A percentile compares a stretch with the other conserved stretches of the same genome.
These are phyloP conservation scores for Fusarium albosuccineum DNA, from an alignment of 2,329 filamentous ascomycete genomes.

Conservation along the genomic window DNA sequence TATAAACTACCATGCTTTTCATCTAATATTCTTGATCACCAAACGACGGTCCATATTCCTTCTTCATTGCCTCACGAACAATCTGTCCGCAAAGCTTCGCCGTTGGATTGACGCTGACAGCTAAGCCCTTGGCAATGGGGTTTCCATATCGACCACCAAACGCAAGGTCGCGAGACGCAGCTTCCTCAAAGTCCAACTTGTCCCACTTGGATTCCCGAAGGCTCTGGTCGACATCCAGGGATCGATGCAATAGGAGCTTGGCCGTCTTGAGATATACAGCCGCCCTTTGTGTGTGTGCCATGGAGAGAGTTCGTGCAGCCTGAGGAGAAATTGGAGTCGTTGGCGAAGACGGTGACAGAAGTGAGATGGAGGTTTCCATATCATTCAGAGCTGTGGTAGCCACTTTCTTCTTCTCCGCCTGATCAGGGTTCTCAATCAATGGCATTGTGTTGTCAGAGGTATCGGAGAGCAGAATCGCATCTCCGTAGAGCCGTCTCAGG, in stretches of 20 bases:
- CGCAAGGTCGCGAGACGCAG: conserved; percentile 73
- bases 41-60: conserved; percentile 71
- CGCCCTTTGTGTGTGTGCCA: conserved; percentile 79
- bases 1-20: conserved; percentile 16
- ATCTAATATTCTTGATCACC: conserved; percentile 48
- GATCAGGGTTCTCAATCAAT: conserved; percentile 55
- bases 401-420: conserved; percentile 54
- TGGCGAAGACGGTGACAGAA: conserved; percentile 67
- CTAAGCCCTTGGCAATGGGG: conserved; percentile 73
- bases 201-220: conserved; percentile 64
- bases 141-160: conserved; percentile 75
- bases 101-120: conserved; percentile 75
- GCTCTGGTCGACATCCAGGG: conserved; percentile 53
- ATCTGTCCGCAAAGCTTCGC: conserved; percentile 78
- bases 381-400: conserved; percentile 63
- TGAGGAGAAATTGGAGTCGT: conserved; percentile 71
- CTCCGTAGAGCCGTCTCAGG: conserved; percentile 71
- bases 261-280: conserved; percentile 72
- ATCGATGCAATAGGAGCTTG: conserved; percentile 59
- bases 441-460: conserved; percentile 55
- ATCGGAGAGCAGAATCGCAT: conserved; percentile 64
- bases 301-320: conserved; percentile 74
- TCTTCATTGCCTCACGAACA: conserved; percentile 77
- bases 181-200: conserved; percentile 70
- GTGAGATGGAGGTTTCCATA: conserved; percentile 68